These are phyloP conservation scores for Coemansia sp. DNA, from an alignment of 192 early-diverging fungal species.

Conservation along the genomic window DNA sequence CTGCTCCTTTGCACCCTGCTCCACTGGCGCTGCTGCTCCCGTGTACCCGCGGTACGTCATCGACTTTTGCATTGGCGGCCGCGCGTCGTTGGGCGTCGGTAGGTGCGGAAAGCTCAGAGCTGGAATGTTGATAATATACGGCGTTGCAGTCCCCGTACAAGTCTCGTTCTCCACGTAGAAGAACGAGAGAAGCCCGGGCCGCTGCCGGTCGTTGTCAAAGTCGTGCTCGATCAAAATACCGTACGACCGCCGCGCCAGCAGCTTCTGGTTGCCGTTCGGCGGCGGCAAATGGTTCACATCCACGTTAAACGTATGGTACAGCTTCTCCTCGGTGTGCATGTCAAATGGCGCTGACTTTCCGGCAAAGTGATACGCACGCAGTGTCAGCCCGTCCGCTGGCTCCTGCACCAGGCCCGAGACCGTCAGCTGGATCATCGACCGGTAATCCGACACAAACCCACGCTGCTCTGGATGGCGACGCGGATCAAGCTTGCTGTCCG, in stretches of 20 bases:
- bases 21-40: neutral
- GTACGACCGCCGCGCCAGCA: conserved; percentile 62
- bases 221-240: conserved; percentile 50
- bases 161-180: conserved; percentile 53
- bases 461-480: conserved; percentile 51
- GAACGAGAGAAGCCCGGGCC: conserved; percentile 44
- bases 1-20: conserved; percentile 7
- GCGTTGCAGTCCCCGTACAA: conserved; percentile 39
- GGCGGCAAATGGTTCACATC: conserved; percentile 59
- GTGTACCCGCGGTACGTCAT: conserved; percentile 37
- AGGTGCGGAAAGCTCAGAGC: conserved; percentile 45
- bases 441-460: conserved; percentile 60
- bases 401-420: conserved; percentile 76
- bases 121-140: conserved; percentile 50
- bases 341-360: conserved; percentile 59
- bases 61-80: conserved; percentile 3
- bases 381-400: conserved; percentile 63
- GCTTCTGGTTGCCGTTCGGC: conserved; percentile 53
- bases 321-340: conserved; percentile 65
- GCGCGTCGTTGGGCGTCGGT: conserved; percentile 1
- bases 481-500: conserved; percentile 39
- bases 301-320: conserved; percentile 67
- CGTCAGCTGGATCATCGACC: conserved; percentile 77
- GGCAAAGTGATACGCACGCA: conserved; percentile 59
- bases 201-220: conserved; percentile 47